phyloP scores from a whole-genome alignment of 441 rosid genomes.

The Pelargonium myrrhifolium region DNA sequence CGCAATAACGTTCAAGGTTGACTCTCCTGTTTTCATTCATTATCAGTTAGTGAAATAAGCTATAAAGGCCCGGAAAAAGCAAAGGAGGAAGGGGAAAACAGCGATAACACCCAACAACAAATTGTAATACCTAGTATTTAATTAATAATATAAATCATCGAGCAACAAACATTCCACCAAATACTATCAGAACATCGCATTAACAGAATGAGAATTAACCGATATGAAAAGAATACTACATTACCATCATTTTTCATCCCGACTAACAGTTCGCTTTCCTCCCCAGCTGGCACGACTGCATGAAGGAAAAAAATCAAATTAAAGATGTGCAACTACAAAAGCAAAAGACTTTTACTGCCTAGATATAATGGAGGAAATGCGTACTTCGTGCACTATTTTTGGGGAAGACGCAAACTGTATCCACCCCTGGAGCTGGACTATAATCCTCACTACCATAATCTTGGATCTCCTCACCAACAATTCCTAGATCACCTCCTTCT shows the following conservation, averaged over 20 bases:
- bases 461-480: constrained; percentile 68
- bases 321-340: background rate
- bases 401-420: constrained; percentile 68
- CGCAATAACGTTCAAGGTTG: constrained; percentile 55
- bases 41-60: constrained; percentile 9
- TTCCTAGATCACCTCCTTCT: constrained; percentile 55
- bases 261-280: constrained; percentile 76
- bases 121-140: background rate
- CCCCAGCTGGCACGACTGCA: constrained; percentile 85
- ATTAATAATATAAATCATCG: too few relatives aligned
- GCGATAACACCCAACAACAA: background rate
- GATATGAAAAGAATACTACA: constrained; percentile 6
- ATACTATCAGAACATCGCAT: constrained; percentile 1
- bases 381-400: constrained; percentile 67
- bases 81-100: background rate
- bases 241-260: constrained; percentile 85
- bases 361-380: constrained; percentile 1
- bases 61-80: background rate
- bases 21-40: constrained; percentile 42
- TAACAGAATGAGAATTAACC: background rate
- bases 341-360: background rate
- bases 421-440: constrained; percentile 66
- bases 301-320: background rate
- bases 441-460: constrained; percentile 52
- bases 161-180: too few relatives aligned